Evolutionary conservation across 2,329 filamentous ascomycete species (phyloP).

Genomic region (Beauveria caledonica): DNA sequence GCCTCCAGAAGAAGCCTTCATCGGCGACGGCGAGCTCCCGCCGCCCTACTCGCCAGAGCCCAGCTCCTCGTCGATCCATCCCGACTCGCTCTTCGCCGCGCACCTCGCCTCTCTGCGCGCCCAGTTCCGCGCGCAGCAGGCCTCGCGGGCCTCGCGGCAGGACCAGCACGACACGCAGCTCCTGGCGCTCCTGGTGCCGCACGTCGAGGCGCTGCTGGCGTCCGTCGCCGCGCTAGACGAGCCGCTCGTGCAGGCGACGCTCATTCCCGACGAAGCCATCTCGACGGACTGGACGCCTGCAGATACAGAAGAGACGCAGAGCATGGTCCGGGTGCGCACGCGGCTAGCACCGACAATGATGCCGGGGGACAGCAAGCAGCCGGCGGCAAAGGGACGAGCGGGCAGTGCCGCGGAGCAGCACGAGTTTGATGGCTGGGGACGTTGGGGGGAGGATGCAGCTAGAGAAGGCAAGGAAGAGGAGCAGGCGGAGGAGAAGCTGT

Average conservation of each 20-base stretch:
- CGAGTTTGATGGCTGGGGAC: constrained; percentile 35
- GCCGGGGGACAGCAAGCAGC: not conserved
- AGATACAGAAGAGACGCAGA: constrained; percentile 19
- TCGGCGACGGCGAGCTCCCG: constrained; percentile 1
- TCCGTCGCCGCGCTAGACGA: constrained; percentile 19
- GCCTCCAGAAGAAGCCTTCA: not conserved
- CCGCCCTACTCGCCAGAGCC: constrained; percentile 2
- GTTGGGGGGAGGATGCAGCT: constrained; percentile 21
- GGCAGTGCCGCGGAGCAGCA: not conserved
- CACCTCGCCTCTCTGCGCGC: constrained; percentile 24
- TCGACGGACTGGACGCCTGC: constrained; percentile 20
- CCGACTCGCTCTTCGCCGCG: constrained; percentile 15
- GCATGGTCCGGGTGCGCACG: constrained; percentile 18
- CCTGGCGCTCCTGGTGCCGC: constrained; percentile 26
- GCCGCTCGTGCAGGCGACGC: constrained; percentile 25
- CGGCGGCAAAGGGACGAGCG: not conserved
- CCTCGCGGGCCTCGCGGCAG: constrained; percentile 20
- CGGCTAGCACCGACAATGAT: not conserved
- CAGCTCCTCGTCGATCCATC: not conserved
- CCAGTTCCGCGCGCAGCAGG: constrained; percentile 23
- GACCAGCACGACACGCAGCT: constrained; percentile 24
- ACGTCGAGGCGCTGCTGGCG: constrained; percentile 29
- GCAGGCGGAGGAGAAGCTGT: constrained; percentile 18
- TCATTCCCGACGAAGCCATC: constrained; percentile 30
- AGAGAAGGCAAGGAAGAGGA: not conserved